phyloP scores from a whole-genome alignment of 2,329 filamentous ascomycete species.

The Intubia oerlemansii region DNA sequence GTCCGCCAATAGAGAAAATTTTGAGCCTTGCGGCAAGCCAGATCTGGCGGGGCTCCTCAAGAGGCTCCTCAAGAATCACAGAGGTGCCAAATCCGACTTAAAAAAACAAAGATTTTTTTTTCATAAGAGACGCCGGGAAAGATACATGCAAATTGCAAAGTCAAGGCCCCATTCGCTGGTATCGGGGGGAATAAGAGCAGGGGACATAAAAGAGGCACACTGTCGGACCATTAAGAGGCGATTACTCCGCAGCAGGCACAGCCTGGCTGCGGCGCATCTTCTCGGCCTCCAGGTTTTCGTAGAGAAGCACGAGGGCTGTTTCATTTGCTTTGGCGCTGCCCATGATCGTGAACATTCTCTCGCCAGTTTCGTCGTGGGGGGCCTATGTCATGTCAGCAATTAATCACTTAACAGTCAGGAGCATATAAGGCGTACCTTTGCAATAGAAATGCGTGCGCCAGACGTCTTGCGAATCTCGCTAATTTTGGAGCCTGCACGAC shows the following conservation, averaged over 20 bases:
- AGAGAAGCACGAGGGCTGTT: conserved; percentile 84
- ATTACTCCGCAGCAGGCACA: conserved; percentile 26
- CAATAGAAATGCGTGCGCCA: conserved; percentile 90
- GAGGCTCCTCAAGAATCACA: conserved; percentile 18
- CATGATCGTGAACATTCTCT: conserved; percentile 99
- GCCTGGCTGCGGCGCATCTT: conserved; percentile 86
- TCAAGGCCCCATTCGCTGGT: too few relatives aligned
- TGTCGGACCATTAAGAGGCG: too few relatives aligned
- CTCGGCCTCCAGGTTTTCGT: conserved; percentile 97
- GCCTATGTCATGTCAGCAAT: conserved; percentile 26
- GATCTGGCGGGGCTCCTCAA: too few relatives aligned
- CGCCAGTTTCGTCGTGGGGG: conserved; percentile 88
- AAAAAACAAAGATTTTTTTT: conserved; percentile 18
- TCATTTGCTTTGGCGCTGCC: conserved; percentile 87
- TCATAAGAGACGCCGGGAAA: conserved; percentile 6
- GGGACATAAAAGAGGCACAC: too few relatives aligned
- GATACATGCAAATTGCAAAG: conserved; percentile 5
- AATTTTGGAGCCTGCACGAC: conserved; percentile 86
- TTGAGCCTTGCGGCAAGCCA: conserved; percentile 41
- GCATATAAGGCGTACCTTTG: conserved; percentile 36
- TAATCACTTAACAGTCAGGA: background rate
- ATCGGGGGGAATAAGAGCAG: too few relatives aligned
- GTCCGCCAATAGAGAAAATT: conserved; percentile 20
- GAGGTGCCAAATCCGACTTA: conserved; percentile 29
- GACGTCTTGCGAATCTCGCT: conserved; percentile 96